Conservation (phyloP, 805 yeast genomes). For the Zygosaccharomyces bisporus region DNA sequence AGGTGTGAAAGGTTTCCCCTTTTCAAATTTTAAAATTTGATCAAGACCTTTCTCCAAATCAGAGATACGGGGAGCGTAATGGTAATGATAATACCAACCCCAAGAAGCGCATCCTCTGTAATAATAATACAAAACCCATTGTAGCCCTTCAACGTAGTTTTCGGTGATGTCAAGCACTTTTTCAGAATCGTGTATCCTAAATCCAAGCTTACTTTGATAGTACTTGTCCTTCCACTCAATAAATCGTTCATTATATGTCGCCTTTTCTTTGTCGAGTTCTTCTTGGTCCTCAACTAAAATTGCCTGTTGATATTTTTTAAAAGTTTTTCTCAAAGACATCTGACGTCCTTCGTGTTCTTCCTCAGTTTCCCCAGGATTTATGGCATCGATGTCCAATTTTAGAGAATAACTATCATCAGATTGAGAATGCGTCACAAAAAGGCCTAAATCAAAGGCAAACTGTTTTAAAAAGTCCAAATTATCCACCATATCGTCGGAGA, state of each 20-base stretch:
- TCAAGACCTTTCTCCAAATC: constrained; percentile 74
- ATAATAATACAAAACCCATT: constrained; percentile 93
- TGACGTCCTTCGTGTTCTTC: constrained; percentile 60
- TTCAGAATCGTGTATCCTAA: constrained; percentile 58
- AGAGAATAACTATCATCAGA: constrained; percentile 54
- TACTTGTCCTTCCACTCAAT: constrained; percentile 81
- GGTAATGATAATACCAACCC: constrained; percentile 91
- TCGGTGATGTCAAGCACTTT: constrained; percentile 60
- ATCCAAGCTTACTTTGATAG: constrained; percentile 75
- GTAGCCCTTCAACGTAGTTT: constrained; percentile 89
- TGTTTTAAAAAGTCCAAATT: constrained; percentile 59
- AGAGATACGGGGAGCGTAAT: constrained; percentile 91
- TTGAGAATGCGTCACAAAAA: constrained; percentile 61
- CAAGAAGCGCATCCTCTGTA: constrained; percentile 90
- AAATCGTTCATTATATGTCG: constrained; percentile 70
- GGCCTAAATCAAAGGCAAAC: constrained; percentile 63
- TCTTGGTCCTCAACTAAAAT: constrained; percentile 54
- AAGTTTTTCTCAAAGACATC: constrained; percentile 46
- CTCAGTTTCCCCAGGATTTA: constrained; percentile 60
- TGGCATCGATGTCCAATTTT: constrained; percentile 68
- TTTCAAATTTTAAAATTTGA: constrained; percentile 56
- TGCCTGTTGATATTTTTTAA: constrained; percentile 65
- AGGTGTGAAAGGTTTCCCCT: constrained; percentile 81
- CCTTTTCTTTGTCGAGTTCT: constrained; percentile 47
- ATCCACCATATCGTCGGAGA: constrained; percentile 36